Conservation (phyloP, 2,329 filamentous ascomycete species). For the Alternaria sp. region DNA sequence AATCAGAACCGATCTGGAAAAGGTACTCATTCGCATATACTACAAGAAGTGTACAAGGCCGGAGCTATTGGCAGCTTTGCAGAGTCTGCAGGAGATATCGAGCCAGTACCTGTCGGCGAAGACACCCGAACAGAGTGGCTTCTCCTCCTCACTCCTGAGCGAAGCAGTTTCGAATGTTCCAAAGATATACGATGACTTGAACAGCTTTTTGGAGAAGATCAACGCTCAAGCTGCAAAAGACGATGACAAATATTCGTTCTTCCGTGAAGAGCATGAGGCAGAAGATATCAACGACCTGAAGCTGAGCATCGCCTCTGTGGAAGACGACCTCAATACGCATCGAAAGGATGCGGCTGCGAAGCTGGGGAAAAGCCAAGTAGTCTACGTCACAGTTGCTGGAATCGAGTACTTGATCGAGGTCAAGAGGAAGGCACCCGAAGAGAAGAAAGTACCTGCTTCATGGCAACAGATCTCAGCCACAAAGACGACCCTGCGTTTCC, state of each 20-base stretch:
- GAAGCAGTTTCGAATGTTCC: conserved; percentile 80
- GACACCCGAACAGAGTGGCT: conserved; percentile 72
- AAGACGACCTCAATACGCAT: conserved; percentile 86
- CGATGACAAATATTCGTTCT: conserved; percentile 95
- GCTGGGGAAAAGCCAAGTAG: conserved; percentile 74
- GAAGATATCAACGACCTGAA: conserved; percentile 91
- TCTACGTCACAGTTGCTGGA: conserved; percentile 84
- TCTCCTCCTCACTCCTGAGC: conserved; percentile 73
- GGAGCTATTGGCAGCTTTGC: conserved; percentile 84
- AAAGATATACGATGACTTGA: conserved; percentile 75
- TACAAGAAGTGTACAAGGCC: conserved; percentile 94
- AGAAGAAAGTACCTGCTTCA: conserved; percentile 89
- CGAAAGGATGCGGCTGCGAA: conserved; percentile 74
- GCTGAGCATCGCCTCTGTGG: conserved; percentile 89
- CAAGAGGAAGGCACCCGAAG: conserved; percentile 70
- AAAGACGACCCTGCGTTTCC: conserved; percentile 90
- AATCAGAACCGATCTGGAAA: conserved; percentile 85
- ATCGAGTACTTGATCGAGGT: conserved; percentile 97
- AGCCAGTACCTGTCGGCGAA: conserved; percentile 77
- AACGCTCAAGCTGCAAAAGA: conserved; percentile 82
- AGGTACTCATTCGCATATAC: conserved; percentile 93
- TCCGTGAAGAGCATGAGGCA: conserved; percentile 85
- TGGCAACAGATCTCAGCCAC: conserved; percentile 97
- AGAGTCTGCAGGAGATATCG: conserved; percentile 83
- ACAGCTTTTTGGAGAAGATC: conserved; percentile 82